Percentiles rank a stretch among this genome's conserved stretches.
Evolutionary conservation across 106 monocot genomes (phyloP).

Genomic region (Iris macrosiphon): DNA sequence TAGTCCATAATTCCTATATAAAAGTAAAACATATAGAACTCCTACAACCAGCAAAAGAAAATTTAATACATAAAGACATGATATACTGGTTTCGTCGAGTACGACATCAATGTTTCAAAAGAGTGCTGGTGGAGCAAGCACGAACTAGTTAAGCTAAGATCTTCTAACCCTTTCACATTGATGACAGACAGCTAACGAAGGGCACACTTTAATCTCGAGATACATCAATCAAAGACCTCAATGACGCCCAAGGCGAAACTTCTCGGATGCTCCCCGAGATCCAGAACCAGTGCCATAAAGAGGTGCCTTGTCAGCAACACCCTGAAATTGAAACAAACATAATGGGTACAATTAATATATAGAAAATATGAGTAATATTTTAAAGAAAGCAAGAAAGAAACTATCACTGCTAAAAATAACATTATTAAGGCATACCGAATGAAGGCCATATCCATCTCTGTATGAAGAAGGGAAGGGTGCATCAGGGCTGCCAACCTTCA

Average conservation of each 20-base stretch:
- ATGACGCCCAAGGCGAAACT: slow-evolving; percentile 32
- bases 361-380: background rate
- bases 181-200: slow-evolving; percentile 1
- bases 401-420: too few relatives aligned
- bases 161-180: slow-evolving; percentile 17
- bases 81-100: background rate
- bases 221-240: slow-evolving; percentile 14
- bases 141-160: slow-evolving; percentile 7
- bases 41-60: background rate
- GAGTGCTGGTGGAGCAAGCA: slow-evolving; percentile 9
- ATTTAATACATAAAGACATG: background rate
- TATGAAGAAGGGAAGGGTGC: slow-evolving; percentile 36
- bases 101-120: background rate
- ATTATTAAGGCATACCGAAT: slow-evolving; percentile 23
- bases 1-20: too few relatives aligned
- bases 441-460: slow-evolving; percentile 47
- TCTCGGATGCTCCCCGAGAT: slow-evolving; percentile 55
- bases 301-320: slow-evolving; percentile 34
- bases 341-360: background rate
- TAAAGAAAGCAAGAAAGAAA: background rate
- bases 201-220: background rate
- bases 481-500: slow-evolving; percentile 51
- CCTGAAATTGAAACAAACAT: slow-evolving; percentile 19
- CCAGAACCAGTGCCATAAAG: slow-evolving; percentile 38
- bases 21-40: too few relatives aligned